Base-by-base conservation (phyloP, 768 basidiomycete genomes). In the Galerina marginata region DNA sequence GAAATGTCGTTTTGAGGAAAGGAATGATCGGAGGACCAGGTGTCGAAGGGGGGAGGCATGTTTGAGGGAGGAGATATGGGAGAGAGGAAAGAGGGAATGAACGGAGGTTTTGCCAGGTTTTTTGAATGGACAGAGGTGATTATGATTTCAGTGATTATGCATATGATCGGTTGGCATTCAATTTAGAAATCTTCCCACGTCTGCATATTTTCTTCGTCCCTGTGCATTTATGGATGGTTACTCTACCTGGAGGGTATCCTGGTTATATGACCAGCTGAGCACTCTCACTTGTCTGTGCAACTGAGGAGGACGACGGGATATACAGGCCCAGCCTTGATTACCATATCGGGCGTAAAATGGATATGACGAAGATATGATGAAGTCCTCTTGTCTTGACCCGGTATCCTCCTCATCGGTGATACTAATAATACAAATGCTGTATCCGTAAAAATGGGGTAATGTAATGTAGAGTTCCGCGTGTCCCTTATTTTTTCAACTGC, bases 101-200 rank as follows among this genome's bases (percentile, higher is more conserved):
- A 64, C 61, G 62, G 60, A 58, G 43, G 45, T 56, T 62, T 59
- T 68, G 64, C 60, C 57, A 64, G 56, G 60, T 40, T 54, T 51
- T 65, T 69, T 69, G 68, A 71, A 67, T 65, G 69, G 63, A 66
- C 62, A 66, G 64, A 69, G 64, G 64, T 66, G 68, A 71, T 68
- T 68, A 66, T 61, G 68, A 67, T 33, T 33, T 33, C 29, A 33
- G 29, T 69, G 59, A 58, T 69, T 70, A 67, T 68, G 67, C 64
- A 69, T 70, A 70, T 67, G 65, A 68, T 67, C 69, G 67, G 67
- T 67, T 65, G 66, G 61, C 69, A 66, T 63, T 65, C 70, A 64
- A 68, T 68, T 70, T 70, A 64, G 62, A 61, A 67, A 63, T 65
- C 64, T 66, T 73, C 72, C 67, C 72, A 73, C 71, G 72, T 65